Evolutionary conservation across 495 filamentous ascomycete species (phyloP).

Genomic region (Jackrogersella multiformis): DNA sequence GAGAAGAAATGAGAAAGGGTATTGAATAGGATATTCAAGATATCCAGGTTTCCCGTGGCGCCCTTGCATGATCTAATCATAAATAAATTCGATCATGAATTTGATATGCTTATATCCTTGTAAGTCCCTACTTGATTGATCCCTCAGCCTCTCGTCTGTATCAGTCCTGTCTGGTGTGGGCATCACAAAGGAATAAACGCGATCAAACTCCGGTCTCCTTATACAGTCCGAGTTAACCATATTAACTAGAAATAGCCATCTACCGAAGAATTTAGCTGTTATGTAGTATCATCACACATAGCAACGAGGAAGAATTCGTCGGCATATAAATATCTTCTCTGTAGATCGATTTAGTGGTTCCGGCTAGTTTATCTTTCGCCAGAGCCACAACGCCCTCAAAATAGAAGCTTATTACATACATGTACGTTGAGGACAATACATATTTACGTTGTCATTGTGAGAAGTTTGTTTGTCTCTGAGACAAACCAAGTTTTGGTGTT

Average conservation of each 20-base stretch:
- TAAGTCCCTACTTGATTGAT: neutral
- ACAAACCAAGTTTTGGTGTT: neutral
- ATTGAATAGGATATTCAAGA: neutral
- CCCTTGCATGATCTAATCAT: neutral
- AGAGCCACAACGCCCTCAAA: conserved; percentile 1
- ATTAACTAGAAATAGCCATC: neutral
- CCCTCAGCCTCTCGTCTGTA: neutral
- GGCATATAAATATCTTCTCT: neutral
- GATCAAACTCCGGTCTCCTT: neutral
- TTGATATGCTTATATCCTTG: neutral
- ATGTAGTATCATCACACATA: neutral
- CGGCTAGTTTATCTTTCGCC: neutral
- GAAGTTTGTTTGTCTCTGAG: neutral
- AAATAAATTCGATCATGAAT: neutral
- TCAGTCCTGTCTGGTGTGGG: neutral
- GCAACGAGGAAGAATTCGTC: neutral
- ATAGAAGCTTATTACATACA: conserved; percentile 1
- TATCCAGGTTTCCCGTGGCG: too few relatives aligned
- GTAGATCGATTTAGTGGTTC: neutral
- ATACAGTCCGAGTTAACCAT: neutral
- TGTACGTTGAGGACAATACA: neutral
- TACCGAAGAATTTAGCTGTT: neutral
- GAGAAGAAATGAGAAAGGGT: neutral
- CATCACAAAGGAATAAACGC: neutral
- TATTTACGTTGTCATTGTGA: neutral